Evolutionary conservation across 2,329 filamentous ascomycete species (phyloP), one percentile per base, ranked within the genome.

Genomic region (Emmonsia crescens): DNA sequence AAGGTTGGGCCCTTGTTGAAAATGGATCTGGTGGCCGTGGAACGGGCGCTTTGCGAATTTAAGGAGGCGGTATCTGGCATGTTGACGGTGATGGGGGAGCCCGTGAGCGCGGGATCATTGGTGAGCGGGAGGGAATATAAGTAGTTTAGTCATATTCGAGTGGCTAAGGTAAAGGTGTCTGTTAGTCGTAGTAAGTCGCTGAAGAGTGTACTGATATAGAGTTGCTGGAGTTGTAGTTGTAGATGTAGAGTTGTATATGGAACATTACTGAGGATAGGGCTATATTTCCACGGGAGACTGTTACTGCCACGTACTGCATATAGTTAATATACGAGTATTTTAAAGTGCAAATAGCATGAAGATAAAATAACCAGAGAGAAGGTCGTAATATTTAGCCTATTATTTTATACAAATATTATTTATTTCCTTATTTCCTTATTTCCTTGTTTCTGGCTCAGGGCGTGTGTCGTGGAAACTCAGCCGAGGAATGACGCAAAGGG

Each of bases 1-100:
- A 96, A 96, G 74, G 83, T 88, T 64, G 90, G 89, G 46, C 87
- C 89, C 74, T 85, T 85, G 62, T 88, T 87, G 72, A 89, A 93
- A 71, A 92, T 82, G 67, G 85, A 81, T 76, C 86, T 83, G 33
- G 63, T 61, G 40, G 59, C 49, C 21, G 60, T 60, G 31, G 60
- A 61, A 21, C 59, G 64, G 21, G 55, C 24, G 55, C 46, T 63
- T 27, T 58, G 55, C 42, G 60, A 64, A 27, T 58, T 44, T 40
- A 62, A 66, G 65, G 73, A 74, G 67, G 69, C 66, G 69, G 69
- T 72, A 67, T 76, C 75, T 61, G 71, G 69, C 72, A 74, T 75
- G 65, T 68, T 75, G 65, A 59, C 59, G 63, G 64, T 61, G 49
- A 29, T 52, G 10, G 24, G 24, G 21, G 21, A 19, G n/a, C 31